Evolutionary conservation across 352 stramenopile genomes (phyloP), one percentile per base, ranked within the genome.

Genomic region (Thalassiosira ordinaria): DNA sequence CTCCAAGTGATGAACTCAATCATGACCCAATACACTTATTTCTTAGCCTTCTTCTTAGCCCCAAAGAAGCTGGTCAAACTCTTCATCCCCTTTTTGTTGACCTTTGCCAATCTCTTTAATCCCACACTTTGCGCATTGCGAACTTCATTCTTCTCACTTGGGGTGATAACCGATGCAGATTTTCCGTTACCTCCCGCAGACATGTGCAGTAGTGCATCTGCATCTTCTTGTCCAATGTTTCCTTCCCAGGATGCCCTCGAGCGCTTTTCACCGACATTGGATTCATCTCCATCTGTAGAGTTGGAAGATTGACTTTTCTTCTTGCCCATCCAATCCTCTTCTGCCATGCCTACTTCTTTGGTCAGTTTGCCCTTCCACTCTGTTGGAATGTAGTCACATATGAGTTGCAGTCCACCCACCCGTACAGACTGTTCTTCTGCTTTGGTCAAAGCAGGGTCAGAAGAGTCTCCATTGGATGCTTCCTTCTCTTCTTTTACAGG

Each of bases 21-120:
- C n/a, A n/a, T n/a, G n/a, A n/a, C n/a, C n/a, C n/a, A n/a, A n/a
- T n/a, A n/a, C n/a, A n/a, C 24, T 55, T 9, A 53, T 33, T 46
- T 78, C 55, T 82, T 81, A 27, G 83, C 80, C 63, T 69, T 82
- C 37, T 75, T 78, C 9, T 41, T 24, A 11, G 52, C 82, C 63
- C 78, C 75, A 78, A 92, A 92, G 31, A 92, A 92, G 46, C 74
- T 85, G n/a, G 68, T 67, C n/a, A 92, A 57, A 37, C 76, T 85
- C 53, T 89, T 90, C 87, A 92, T 92, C 11, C 87, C 87, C 52
- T 91, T 91, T 16, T 64, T 92, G 75, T 84, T 90, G 14, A 92
- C 83, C 61, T 92, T 92, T 0, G 78, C 73, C 20, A 92, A 37
- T 41, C 70, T 53, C 46, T 92, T 92, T 16, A 91, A 68, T 1